phyloP scores from a whole-genome alignment of 768 basidiomycete genomes.

The Agrocybe praecox region DNA sequence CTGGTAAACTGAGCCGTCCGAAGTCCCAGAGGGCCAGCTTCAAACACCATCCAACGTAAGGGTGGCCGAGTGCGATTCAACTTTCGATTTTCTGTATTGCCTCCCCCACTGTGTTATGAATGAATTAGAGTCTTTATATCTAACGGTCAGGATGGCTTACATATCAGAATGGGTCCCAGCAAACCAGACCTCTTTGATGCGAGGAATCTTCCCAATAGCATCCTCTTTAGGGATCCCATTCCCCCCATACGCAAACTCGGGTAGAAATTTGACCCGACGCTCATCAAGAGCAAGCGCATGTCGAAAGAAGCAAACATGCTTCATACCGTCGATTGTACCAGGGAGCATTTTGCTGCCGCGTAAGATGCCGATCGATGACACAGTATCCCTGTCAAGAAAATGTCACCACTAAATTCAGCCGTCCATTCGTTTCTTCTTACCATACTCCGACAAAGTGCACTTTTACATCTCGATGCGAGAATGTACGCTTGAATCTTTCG shows the following conservation, averaged over 20 bases:
- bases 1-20: neutral
- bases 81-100: neutral
- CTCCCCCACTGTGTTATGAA: conserved; percentile 2
- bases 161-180: conserved; percentile 8
- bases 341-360: conserved; percentile 28
- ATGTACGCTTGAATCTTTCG: conserved; percentile 14
- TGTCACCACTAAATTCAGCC: neutral
- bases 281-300: conserved; percentile 53
- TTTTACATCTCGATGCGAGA: conserved; percentile 26
- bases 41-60: conserved; percentile 7
- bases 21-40: conserved; percentile 1
- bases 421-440: conserved; percentile 21
- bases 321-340: conserved; percentile 22
- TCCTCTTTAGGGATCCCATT: too few species aligned
- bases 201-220: neutral
- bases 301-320: conserved; percentile 42
- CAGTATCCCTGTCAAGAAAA: conserved; percentile 40
- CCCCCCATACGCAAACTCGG: conserved; percentile 38
- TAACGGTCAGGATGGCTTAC: too few species aligned
- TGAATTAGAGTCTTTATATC: neutral
- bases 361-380: conserved; percentile 44
- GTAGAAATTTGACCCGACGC: conserved; percentile 47
- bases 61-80: neutral
- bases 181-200: conserved; percentile 7
- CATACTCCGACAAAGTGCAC: conserved; percentile 50